These are phyloP conservation scores for Sugiyamaella qingdaonensis DNA, from an alignment of 805 yeast genomes.

Conservation along the genomic window DNA sequence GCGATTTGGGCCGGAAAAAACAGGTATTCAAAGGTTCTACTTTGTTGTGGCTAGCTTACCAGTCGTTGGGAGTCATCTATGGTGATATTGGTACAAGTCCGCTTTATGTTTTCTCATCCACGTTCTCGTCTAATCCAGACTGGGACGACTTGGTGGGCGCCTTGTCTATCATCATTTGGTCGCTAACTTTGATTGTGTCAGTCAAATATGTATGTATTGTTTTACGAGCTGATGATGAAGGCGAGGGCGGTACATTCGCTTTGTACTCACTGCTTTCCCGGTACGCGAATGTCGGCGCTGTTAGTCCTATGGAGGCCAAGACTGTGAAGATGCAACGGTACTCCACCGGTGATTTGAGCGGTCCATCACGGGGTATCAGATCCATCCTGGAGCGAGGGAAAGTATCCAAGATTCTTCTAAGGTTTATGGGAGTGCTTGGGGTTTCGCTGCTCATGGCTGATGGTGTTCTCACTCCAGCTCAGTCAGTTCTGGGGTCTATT, in stretches of 20 bases:
- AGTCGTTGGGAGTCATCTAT: conserved; percentile 58
- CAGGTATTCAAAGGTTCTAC: conserved; percentile 9
- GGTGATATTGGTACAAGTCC: conserved; percentile 66
- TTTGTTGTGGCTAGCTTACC: conserved; percentile 32
- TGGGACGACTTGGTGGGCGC: conserved; percentile 46
- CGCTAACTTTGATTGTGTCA: conserved; percentile 50
- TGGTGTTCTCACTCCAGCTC: conserved; percentile 60
- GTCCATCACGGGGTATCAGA: conserved; percentile 8
- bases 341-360: conserved; percentile 7
- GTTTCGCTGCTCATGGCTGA: conserved; percentile 56
- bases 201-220: conserved; percentile 50
- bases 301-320: conserved; percentile 6
- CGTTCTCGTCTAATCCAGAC: conserved; percentile 35
- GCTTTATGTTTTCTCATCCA: conserved; percentile 44
- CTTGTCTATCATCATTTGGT: conserved; percentile 50
- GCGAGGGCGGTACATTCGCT: conserved; percentile 65
- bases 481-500: conserved; percentile 55
- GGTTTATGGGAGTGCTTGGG: conserved; percentile 44
- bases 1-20: conserved; percentile 1
- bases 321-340: conserved; percentile 4
- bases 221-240: conserved; percentile 52
- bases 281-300: conserved; percentile 34
- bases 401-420: conserved; percentile 34
- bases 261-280: conserved; percentile 55
- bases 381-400: conserved; percentile 30